These are phyloP conservation scores for Aspergillus hancockii DNA, from an alignment of 495 filamentous ascomycete genomes.

Conservation along the genomic window DNA sequence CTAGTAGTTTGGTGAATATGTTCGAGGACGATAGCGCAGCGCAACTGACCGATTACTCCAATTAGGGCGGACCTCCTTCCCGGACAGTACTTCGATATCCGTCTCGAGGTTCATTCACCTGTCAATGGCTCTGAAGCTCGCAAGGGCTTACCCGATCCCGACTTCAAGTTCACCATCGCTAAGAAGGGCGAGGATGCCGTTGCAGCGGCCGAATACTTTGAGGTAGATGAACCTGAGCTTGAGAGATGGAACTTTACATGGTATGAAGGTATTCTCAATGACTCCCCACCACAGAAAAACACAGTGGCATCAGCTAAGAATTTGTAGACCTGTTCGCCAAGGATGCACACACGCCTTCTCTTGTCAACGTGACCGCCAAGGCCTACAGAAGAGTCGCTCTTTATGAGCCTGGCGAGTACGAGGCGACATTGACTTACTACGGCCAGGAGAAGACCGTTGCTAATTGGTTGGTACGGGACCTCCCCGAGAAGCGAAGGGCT, in stretches of 20 bases:
- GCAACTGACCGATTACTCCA: conserved; percentile 2
- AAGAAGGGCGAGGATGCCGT: conserved; percentile 53
- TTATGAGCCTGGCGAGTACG: conserved; percentile 70
- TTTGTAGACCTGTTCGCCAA: conserved; percentile 64
- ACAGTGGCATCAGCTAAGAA: conserved; percentile 10
- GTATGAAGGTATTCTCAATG: conserved; percentile 55
- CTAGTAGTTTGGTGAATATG: neutral
- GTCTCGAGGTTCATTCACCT: conserved; percentile 74
- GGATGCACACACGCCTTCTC: conserved; percentile 60
- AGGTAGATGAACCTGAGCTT: conserved; percentile 56
- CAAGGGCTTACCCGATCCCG: conserved; percentile 60
- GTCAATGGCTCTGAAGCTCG: conserved; percentile 72
- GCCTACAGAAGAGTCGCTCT: conserved; percentile 66
- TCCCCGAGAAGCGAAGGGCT: conserved; percentile 61
- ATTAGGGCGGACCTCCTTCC: conserved; percentile 65
- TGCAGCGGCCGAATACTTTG: conserved; percentile 60
- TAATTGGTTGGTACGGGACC: conserved; percentile 68
- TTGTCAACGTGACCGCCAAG: conserved; percentile 73
- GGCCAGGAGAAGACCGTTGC: conserved; percentile 62
- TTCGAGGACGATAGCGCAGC: neutral
- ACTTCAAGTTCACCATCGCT: conserved; percentile 67
- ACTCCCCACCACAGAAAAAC: neutral
- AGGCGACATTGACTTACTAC: conserved; percentile 69
- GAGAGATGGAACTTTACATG: conserved; percentile 73
- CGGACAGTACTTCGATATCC: conserved; percentile 74